phyloP scores from a whole-genome alignment of 23 red algal genomes.

The Cyanidiococcus yangmingshanensis region DNA sequence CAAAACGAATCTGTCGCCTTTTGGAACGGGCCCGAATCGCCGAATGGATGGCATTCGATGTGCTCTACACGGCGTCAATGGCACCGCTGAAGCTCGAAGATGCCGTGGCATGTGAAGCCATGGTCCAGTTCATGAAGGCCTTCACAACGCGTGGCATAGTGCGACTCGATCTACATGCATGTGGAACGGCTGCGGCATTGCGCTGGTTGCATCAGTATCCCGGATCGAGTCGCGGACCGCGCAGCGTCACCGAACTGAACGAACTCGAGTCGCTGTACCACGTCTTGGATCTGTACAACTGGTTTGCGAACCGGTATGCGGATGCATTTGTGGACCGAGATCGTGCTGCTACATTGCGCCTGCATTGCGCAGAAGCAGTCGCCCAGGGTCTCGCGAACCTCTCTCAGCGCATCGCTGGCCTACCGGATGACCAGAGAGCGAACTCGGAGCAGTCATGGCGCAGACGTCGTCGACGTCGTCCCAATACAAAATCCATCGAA shows the following conservation, averaged over 20 bases:
- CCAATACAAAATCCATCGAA: too few relatives aligned
- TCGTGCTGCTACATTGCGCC: constrained; percentile 1
- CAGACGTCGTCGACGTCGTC: too few relatives aligned
- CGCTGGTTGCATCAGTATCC: neutral
- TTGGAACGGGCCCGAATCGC: constrained; percentile 1
- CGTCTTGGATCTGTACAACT: constrained; percentile 28
- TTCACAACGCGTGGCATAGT: neutral
- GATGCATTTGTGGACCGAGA: constrained; percentile 32
- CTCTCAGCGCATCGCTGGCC: neutral
- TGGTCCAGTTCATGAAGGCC: neutral
- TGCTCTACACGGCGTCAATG: constrained; percentile 12
- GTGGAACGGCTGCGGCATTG: neutral
- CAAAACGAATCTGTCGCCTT: constrained; percentile 1
- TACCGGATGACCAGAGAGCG: neutral
- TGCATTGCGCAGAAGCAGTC: neutral
- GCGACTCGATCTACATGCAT: neutral
- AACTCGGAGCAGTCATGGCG: neutral
- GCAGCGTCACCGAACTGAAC: constrained; percentile 14
- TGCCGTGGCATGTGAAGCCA: neutral
- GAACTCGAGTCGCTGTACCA: constrained; percentile 26
- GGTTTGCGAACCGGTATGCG: constrained; percentile 21
- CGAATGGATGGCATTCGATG: neutral
- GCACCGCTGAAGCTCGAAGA: constrained; percentile 18
- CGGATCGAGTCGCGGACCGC: neutral
- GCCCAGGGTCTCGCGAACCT: neutral